Percentiles rank a stretch among this genome's conserved stretches.
These are phyloP conservation scores for Botrytis hyacinthi DNA, from an alignment of 2,329 filamentous ascomycete genomes.

Conservation along the genomic window DNA sequence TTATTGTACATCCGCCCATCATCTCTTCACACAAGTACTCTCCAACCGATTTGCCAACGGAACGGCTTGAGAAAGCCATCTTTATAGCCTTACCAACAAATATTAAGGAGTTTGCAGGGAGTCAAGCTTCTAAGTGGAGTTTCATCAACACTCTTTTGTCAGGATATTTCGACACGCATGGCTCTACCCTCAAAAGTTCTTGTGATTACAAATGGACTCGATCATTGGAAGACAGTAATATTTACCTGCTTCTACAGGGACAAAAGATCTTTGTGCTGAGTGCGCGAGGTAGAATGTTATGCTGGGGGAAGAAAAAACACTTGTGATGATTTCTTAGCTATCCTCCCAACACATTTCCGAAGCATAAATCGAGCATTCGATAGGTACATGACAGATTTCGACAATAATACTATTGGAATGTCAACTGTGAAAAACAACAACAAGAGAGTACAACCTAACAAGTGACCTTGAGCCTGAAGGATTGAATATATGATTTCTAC, in stretches of 20 bases:
- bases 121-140: not conserved
- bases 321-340: not conserved
- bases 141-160: not conserved
- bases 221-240: not conserved
- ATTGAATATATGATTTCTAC: fast-evolving
- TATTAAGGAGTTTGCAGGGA: not conserved
- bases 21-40: fast-evolving
- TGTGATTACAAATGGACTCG: not conserved
- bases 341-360: not conserved
- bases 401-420: not conserved
- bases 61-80: no score
- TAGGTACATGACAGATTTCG: fast-evolving
- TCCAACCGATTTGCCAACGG: not conserved
- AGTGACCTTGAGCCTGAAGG: not conserved
- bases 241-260: no score
- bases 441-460: not conserved
- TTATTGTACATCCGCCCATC: fast-evolving
- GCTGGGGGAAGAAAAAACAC: not conserved
- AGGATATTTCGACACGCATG: fast-evolving
- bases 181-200: not conserved
- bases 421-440: not conserved
- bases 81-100: not conserved
- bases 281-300: fast-evolving
- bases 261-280: not conserved
- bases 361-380: not conserved